Conservation (phyloP, 305 asterid species). For the Nicotiana rustica region DNA sequence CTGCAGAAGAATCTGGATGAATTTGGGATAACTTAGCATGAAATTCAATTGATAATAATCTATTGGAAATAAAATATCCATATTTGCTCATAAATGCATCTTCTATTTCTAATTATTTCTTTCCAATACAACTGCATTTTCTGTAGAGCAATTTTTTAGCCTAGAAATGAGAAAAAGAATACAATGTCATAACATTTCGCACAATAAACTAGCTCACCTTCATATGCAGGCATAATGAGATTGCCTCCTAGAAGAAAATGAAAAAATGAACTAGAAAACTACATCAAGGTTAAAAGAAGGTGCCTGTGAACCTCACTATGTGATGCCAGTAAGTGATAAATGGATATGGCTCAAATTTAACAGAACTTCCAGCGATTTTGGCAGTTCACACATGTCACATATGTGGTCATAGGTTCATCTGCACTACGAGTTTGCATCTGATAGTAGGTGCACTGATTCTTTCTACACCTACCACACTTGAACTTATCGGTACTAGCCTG, state of each 20-base stretch:
- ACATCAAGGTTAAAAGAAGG: neutral
- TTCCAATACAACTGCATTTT: conserved; percentile 22
- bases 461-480: conserved; percentile 72
- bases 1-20: neutral
- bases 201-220: neutral
- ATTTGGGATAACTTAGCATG: neutral
- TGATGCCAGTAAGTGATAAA: neutral
- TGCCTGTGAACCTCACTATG: neutral
- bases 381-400: conserved; percentile 86
- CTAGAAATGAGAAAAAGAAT: conserved; percentile 15
- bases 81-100: neutral
- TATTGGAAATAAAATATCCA: neutral
- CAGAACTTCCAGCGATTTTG: conserved; percentile 84
- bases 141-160: neutral
- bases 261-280: conserved; percentile 16
- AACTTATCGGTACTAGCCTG: conserved; percentile 85
- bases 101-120: too few species aligned
- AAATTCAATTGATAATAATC: neutral
- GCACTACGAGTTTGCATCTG: conserved; percentile 96
- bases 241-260: conserved; percentile 3
- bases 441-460: conserved; percentile 74
- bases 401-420: conserved; percentile 93
- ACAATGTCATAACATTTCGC: conserved; percentile 20
- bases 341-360: neutral
- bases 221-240: neutral